Evolutionary conservation across 2,329 filamentous ascomycete genomes (phyloP), one percentile per base, ranked within the genome.

Genomic region (Ophiostoma fasciatum): DNA sequence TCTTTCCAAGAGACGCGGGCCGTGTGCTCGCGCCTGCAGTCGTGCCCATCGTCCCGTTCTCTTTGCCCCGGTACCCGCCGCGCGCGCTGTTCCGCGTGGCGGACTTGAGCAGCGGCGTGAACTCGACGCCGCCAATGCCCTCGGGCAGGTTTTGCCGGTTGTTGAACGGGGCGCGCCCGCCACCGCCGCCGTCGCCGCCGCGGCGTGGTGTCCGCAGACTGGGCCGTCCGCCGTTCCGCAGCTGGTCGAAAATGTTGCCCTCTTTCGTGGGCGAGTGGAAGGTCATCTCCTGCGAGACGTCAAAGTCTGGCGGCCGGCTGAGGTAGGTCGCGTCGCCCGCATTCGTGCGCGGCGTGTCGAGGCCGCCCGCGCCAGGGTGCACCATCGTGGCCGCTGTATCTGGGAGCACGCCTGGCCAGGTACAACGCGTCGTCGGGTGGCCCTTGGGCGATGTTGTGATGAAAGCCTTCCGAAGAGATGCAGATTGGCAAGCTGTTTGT

Each of bases 61-160:
- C 73, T 54, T 70, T 80, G 53, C 69, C 73, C 46, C 53, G 60
- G 53, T 53, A 69, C 4, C 33, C 36, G 43, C 59, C 71, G 57
- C 64, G 78, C 62, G 63, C 81, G 68, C 63, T 84, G 63, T 66
- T 87, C 65, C 62, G 67, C 51, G 71, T 78, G n/a, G 70, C 75
- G 18, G 63, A 84, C 57, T 93, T 94, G 53, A 98, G 73, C 47
- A 98, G 63, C 0, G 92, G 90, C 1, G 90, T 98, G 55, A 98
- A 98, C 50, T 98, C 92, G 48, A 76, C 78, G 36, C 71, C 73
- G 30, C 65, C 71, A 28, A 77, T 59, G 44, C 70, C 68, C 26
- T 66, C 63, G 17, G 78, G 79, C 17, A 84, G 64, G 49, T 84
- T 90, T 49, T 73, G 73, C 46, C 75, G 70, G 55, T 82, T 74